Evolutionary conservation across 441 rosid species (phyloP).

Genomic region (Mallotus japonicus): DNA sequence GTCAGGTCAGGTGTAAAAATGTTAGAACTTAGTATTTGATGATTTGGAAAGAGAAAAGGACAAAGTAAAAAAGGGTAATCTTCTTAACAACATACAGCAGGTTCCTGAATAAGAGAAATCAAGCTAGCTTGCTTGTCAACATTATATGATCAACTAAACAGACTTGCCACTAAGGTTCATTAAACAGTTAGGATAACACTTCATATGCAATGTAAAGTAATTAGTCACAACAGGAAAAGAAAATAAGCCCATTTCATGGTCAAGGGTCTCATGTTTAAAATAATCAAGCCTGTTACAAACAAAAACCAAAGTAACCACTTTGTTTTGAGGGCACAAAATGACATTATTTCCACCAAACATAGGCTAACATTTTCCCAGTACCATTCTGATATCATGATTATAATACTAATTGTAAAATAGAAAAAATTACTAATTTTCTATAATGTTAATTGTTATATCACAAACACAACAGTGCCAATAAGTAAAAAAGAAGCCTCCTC

Average conservation of each 20-base stretch:
- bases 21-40: not conserved
- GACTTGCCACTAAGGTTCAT: not conserved
- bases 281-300: not conserved
- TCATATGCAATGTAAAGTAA: not conserved
- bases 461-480: not conserved
- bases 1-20: not conserved
- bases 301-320: not conserved
- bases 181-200: not conserved
- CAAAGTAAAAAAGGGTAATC: not conserved
- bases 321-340: not conserved
- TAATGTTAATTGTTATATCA: no score
- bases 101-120: not conserved
- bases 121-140: not conserved
- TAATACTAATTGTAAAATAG: no score
- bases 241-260: not conserved
- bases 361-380: not conserved
- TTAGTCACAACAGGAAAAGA: not conserved
- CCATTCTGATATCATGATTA: no score
- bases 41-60: not conserved
- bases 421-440: no score
- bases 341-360: not conserved
- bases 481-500: not conserved
- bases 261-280: not conserved
- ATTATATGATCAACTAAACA: not conserved
- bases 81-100: not conserved